A percentile compares a stretch with the other conserved stretches of the same genome.
Evolutionary conservation across 2,329 filamentous ascomycete species (phyloP).

Genomic region (Aspergillus eucalypticola): DNA sequence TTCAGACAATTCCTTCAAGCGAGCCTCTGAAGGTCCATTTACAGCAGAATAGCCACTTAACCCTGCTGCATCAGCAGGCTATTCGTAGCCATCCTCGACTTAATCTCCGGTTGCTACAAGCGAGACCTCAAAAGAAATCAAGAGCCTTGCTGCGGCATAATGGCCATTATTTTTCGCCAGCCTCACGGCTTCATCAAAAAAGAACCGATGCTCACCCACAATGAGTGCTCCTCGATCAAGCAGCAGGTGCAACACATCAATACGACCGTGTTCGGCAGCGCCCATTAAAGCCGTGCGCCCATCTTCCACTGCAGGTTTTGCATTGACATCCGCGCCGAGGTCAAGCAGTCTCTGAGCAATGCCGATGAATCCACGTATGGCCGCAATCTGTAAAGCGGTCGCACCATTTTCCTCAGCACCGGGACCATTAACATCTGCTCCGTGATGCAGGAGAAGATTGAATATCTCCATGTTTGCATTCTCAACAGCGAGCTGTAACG

Average conservation of each 20-base stretch:
- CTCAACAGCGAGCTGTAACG: conserved; percentile 21
- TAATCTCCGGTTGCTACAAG: too few relatives aligned
- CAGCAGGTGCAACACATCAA: conserved; percentile 32
- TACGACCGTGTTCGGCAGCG: conserved; percentile 30
- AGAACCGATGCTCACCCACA: conserved; percentile 7
- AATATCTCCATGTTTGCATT: conserved; percentile 19
- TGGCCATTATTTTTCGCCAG: conserved; percentile 21
- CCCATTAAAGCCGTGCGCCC: conserved; percentile 31
- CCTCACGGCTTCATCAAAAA: conserved; percentile 17
- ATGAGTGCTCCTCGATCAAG: conserved; percentile 24
- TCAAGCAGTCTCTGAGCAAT: conserved; percentile 24
- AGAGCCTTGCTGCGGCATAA: conserved; percentile 16
- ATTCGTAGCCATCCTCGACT: too few relatives aligned
- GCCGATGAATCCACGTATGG: conserved; percentile 25
- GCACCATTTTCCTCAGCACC: conserved; percentile 15
- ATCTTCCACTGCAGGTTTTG: conserved; percentile 12
- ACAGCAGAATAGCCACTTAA: too few relatives aligned
- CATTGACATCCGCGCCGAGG: conserved; percentile 25
- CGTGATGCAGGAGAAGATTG: conserved; percentile 18
- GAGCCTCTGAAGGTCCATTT: too few relatives aligned
- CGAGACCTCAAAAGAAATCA: conserved; percentile 5
- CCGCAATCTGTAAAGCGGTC: conserved; percentile 31
- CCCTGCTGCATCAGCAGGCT: rapidly evolving
- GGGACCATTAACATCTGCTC: conserved; percentile 8
- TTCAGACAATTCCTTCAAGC: too few relatives aligned